These are phyloP conservation scores for Pythium biforme DNA, from an alignment of 352 stramenopile genomes.

Conservation along the genomic window DNA sequence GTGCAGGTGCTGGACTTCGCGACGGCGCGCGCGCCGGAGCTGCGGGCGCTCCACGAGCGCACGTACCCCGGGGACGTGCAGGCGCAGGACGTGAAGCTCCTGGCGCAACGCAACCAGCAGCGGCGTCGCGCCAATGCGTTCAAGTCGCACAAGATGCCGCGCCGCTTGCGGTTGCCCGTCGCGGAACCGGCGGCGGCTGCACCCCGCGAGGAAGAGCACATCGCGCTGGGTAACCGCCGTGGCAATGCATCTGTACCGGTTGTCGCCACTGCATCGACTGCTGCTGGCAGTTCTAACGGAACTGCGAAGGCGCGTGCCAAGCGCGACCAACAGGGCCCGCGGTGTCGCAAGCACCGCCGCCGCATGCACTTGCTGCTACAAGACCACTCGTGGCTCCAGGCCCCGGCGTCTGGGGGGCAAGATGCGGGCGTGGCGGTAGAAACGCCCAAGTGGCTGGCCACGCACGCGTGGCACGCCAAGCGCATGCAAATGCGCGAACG, in stretches of 20 bases:
- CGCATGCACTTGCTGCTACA: constrained; percentile 48
- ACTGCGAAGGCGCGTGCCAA: constrained; percentile 4
- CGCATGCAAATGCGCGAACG: constrained; percentile 61
- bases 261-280: not conserved
- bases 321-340: constrained; percentile 16
- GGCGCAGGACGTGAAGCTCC: constrained; percentile 46
- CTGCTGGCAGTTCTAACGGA: not conserved
- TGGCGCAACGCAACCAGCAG: constrained; percentile 57
- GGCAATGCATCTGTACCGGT: not conserved
- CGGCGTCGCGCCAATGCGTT: constrained; percentile 76
- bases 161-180: constrained; percentile 47
- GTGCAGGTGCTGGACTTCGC: constrained; percentile 83
- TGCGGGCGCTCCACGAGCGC: constrained; percentile 68
- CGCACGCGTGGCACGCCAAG: constrained; percentile 78
- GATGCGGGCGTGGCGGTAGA: constrained; percentile 6
- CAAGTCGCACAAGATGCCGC: constrained; percentile 70
- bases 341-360: constrained; percentile 63
- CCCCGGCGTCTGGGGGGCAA: not conserved
- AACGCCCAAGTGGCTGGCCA: constrained; percentile 47
- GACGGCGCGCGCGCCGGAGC: constrained; percentile 61
- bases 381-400: constrained; percentile 33
- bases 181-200: not conserved
- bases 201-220: constrained; percentile 20
- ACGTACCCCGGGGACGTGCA: constrained; percentile 44
- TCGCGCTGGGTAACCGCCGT: constrained; percentile 17